Evolutionary conservation across 352 stramenopile genomes (phyloP).

Genomic region (Ophiocytium majus): DNA sequence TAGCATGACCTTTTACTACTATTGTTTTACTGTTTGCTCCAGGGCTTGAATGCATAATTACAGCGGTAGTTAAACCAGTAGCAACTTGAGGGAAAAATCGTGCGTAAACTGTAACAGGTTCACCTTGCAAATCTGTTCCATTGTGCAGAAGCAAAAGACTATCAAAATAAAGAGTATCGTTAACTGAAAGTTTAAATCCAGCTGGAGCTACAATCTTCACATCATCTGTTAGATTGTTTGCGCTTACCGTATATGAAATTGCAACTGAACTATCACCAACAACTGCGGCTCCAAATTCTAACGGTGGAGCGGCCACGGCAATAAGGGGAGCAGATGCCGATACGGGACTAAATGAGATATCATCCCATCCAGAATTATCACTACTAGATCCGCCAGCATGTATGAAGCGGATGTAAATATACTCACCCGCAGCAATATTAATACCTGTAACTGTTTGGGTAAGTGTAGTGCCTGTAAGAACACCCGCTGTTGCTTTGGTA

Average conservation of each 20-base stretch:
- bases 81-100: conserved; percentile 19
- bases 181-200: conserved; percentile 22
- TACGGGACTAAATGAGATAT: conserved; percentile 21
- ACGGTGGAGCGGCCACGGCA: conserved; percentile 14
- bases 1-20: conserved; percentile 21
- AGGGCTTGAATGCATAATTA: conserved; percentile 21
- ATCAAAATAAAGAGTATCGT: conserved; percentile 22
- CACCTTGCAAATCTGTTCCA: conserved; percentile 19
- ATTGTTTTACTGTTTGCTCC: conserved; percentile 21
- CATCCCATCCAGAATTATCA: conserved; percentile 20
- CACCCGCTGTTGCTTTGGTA: conserved; percentile 18
- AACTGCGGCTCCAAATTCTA: conserved; percentile 19
- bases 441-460: conserved; percentile 20
- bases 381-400: conserved; percentile 18
- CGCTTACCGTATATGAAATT: conserved; percentile 21
- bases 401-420: conserved; percentile 22
- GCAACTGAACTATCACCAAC: conserved; percentile 19
- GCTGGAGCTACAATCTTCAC: conserved; percentile 19
- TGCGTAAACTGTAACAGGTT: conserved; percentile 20
- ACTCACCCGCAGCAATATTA: conserved; percentile 19
- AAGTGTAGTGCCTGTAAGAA: conserved; percentile 20
- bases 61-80: conserved; percentile 19
- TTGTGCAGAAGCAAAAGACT: conserved; percentile 20
- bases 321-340: conserved; percentile 18
- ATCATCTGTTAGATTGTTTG: conserved; percentile 22